Evolutionary conservation across 306 rosid species (phyloP), one percentile per base, ranked within the genome.

Genomic region (Inga laurina): DNA sequence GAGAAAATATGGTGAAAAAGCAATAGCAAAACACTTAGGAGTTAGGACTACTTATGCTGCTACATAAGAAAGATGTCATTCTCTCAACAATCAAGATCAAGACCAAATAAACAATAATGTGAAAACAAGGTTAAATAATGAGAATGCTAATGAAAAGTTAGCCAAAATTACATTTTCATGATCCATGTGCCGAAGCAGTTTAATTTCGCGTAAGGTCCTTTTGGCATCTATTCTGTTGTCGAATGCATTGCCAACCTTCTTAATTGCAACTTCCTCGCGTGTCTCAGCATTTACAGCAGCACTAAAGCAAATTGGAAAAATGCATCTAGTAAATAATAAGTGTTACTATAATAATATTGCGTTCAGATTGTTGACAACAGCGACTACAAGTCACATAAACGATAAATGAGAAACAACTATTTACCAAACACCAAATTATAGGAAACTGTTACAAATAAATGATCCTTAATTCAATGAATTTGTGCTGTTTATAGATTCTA

Each of bases 231-330:
- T 95, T 87, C 91, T 93, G 88, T 93, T 93, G 92, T 95, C 98
- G 87, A 95, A 95, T 84, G 98, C 97, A 85, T 95, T 95, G 57
- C 98, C 98, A 85, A 95, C 79, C 95, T 95, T 95, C 98, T 95
- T 95, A 84, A 95, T 93, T 57, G 98, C 98, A 90, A 95, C 97
- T 88, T 92, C 97, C 87, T 95, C 97, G 66, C 77, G 80, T 10
- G 97, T 92, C 93, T 92, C 95, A 7, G 91, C 89, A 75, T 95
- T 95, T 76, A 87, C 82, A 75, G 97, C 98, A 91, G 97, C 95
- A 89, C 98, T 95, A 88, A 80, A 84, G 75, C 75, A 86, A 85
- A 89, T 75, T 67, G 82, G 73, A 82, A 59, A 81, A 35, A 21
- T 30, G 9, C 6, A 64, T 64, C 41, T 7, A 64, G 21, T 70